Evolutionary conservation across 164 flowering plant genomes (phyloP).

Genomic region (Chimonanthus salicifolius): DNA sequence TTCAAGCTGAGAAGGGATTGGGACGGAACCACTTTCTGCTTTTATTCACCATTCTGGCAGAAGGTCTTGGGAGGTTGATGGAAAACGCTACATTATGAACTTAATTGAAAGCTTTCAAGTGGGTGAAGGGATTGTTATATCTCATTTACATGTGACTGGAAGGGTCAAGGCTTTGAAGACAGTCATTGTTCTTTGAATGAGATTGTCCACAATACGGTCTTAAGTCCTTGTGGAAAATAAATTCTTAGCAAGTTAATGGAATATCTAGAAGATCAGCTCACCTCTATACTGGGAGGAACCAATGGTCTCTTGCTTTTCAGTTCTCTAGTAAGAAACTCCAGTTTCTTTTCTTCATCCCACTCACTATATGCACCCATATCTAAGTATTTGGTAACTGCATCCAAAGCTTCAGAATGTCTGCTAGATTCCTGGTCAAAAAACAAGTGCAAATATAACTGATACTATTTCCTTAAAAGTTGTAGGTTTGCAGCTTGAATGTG

Average conservation of each 20-base stretch:
- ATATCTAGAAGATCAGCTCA: conserved; percentile 15
- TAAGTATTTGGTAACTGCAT: conserved; percentile 81
- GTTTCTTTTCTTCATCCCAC: conserved; percentile 85
- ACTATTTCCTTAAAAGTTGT: background rate
- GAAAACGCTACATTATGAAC: no score
- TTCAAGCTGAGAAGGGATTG: no score
- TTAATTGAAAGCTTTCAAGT: no score
- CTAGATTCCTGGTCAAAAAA: conserved; percentile 71
- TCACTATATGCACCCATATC: conserved; percentile 85
- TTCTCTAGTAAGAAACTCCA: conserved; percentile 75
- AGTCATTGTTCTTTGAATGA: no score
- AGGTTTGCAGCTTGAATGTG: background rate
- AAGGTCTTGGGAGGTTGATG: no score
- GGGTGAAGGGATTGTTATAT: no score
- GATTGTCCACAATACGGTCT: background rate
- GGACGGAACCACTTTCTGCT: no score
- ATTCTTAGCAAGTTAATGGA: background rate
- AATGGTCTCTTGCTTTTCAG: conserved; percentile 87
- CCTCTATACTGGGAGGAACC: conserved; percentile 70
- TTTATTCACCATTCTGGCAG: no score
- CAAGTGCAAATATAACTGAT: background rate
- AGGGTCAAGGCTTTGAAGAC: background rate
- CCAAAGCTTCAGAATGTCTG: conserved; percentile 83
- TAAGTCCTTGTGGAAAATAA: background rate
- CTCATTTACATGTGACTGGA: background rate